Evolutionary conservation across 352 stramenopile genomes (phyloP), one percentile per base, ranked within the genome.

Genomic region (Elongisporangium anandrum): DNA sequence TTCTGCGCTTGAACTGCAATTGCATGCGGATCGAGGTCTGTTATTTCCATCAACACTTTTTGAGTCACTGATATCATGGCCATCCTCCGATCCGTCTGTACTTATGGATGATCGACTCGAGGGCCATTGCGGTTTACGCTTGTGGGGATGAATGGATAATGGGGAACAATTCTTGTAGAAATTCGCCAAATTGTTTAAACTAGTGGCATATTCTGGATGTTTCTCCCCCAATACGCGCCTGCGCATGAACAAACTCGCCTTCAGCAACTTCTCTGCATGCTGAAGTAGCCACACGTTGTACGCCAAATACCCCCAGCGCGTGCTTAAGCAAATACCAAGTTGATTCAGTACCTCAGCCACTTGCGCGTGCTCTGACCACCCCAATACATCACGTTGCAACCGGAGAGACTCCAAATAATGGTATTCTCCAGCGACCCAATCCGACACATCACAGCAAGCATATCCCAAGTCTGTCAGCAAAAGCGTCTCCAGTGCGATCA

Each of bases 291-390:
- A 91, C 8, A 81, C 68, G 57, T 92, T 94, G 60, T 86, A 84
- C 4, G 85, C 79, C 41, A 87, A 57, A 41, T 81, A 87, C 8
- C 85, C 83, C 72, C 75, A 86, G 3, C 82, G 67, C 3, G 79
- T 92, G 50, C 81, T 92, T 19, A 94, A 63, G 52, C 78, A 91
- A 54, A 92, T 92, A 1, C 85, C 82, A 19, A 94, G 67, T 49
- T 92, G 84, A 55, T 94, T 94, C 1, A 94, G 61, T 22, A 90
- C 80, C 55, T 94, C 85, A 12, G 85, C 85, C 15, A 94, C 77
- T 61, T 94, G 82, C 15, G 82, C 75, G 50, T 94, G 80, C 51
- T 92, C 81, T 0, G 68, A 81, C 72, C 85, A 90, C 13, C 79
- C 77, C 7, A 94, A 56, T 9, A 94, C 85, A 51, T 94, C 85